These are phyloP conservation scores for Paecilomyces niveus DNA, from an alignment of 2,329 filamentous ascomycete species.

Conservation along the genomic window DNA sequence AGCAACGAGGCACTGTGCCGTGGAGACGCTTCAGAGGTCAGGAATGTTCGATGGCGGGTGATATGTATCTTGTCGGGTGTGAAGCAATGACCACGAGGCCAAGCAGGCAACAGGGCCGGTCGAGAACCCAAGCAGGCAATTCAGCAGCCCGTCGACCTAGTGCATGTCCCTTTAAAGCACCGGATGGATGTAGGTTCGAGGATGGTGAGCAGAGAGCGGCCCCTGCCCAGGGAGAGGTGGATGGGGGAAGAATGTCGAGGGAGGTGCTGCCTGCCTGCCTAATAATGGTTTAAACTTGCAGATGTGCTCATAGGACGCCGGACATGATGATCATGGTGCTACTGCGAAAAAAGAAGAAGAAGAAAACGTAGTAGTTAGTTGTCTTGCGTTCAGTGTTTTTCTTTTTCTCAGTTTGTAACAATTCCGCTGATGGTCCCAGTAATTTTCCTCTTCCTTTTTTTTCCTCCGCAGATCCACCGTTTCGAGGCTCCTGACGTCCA, in stretches of 20 bases:
- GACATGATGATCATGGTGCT: not conserved
- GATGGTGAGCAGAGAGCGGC: not conserved
- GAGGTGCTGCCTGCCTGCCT: slow-evolving; percentile 15
- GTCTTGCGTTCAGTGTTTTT: slow-evolving; percentile 20
- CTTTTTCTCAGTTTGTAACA: slow-evolving; percentile 31
- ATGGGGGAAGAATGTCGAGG: slow-evolving; percentile 5
- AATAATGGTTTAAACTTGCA: not conserved
- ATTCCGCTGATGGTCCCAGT: slow-evolving; percentile 10
- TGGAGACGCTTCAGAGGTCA: slow-evolving; percentile 15
- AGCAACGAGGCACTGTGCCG: slow-evolving; percentile 21
- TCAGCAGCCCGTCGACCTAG: slow-evolving; percentile 2
- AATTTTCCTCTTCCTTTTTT: slow-evolving; percentile 12
- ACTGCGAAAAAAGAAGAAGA: not conserved
- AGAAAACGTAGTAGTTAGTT: slow-evolving; percentile 3
- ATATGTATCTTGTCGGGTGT: slow-evolving; percentile 15
- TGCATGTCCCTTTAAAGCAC: slow-evolving; percentile 1
- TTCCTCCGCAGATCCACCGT: slow-evolving; percentile 24
- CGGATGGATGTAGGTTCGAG: slow-evolving; percentile 1
- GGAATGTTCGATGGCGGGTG: slow-evolving; percentile 22
- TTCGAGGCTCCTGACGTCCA: not conserved
- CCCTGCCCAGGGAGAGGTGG: slow-evolving; percentile 8
- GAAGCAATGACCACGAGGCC: slow-evolving; percentile 17
- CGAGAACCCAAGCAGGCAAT: not conserved
- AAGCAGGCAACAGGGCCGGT: slow-evolving; percentile 11
- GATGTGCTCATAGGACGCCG: not conserved